Conservation (phyloP, 257 asterid genomes). For the Ballota nigra region DNA sequence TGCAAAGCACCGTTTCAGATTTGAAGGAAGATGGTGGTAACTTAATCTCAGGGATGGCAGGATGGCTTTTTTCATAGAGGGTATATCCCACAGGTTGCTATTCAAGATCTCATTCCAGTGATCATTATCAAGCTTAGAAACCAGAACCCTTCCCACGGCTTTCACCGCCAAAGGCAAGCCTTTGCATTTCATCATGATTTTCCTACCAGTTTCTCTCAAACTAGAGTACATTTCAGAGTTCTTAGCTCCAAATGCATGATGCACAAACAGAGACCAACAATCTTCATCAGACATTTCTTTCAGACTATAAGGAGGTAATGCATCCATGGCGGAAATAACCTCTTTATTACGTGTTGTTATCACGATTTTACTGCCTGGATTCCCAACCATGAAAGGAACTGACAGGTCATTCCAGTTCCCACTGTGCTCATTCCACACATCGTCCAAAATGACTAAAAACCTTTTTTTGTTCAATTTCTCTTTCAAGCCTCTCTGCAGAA, state of each 20-base stretch:
- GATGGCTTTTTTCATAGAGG: constrained; percentile 32
- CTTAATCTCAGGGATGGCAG: constrained; percentile 46
- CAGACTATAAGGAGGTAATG: constrained; percentile 33
- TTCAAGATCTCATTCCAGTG: constrained; percentile 41
- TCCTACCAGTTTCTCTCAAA: constrained; percentile 38
- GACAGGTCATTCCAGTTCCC: constrained; percentile 40
- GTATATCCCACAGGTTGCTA: constrained; percentile 47
- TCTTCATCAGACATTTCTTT: constrained; percentile 43
- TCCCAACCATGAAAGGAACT: constrained; percentile 35
- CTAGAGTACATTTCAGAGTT: constrained; percentile 15
- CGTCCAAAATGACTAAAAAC: constrained; percentile 48
- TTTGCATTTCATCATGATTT: constrained; percentile 40
- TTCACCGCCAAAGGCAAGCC: constrained; percentile 57
- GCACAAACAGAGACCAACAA: constrained; percentile 41
- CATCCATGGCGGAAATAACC: constrained; percentile 35
- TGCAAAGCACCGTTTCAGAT: constrained; percentile 45
- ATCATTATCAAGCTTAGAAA: constrained; percentile 31
- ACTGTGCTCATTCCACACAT: constrained; percentile 44
- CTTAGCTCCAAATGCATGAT: constrained; percentile 33
- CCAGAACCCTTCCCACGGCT: constrained; percentile 42
- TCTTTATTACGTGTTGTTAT: constrained; percentile 44
- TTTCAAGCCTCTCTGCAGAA: constrained; percentile 37
- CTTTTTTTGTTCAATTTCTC: constrained; percentile 32
- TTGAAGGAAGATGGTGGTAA: constrained; percentile 47
- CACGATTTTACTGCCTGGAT: constrained; percentile 40